Conservation (phyloP, 352 stramenopile species). For the Phytopythium kandeliae region DNA sequence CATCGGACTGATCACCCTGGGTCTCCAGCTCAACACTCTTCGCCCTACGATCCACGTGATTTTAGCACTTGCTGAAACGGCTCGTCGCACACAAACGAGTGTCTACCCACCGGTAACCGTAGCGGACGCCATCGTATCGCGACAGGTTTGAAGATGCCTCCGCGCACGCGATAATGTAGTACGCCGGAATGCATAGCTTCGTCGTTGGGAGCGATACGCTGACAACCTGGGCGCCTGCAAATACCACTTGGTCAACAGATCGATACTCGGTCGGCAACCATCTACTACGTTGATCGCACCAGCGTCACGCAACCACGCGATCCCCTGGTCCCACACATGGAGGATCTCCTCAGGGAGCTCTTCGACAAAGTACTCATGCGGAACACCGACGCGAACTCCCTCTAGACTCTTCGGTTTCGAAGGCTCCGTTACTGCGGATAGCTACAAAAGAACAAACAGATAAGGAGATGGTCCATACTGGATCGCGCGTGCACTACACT, state of each 20-base stretch:
- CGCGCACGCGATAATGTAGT: slow-evolving; percentile 97
- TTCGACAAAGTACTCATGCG: slow-evolving; percentile 92
- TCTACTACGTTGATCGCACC: slow-evolving; percentile 8
- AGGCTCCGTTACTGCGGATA: slow-evolving; percentile 15
- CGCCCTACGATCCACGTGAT: slow-evolving; percentile 20
- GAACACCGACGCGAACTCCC: slow-evolving; percentile 89
- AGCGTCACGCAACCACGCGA: slow-evolving; percentile 61
- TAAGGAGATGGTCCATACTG: not conserved
- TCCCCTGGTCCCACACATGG: slow-evolving; percentile 74
- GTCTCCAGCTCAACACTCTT: slow-evolving; percentile 42
- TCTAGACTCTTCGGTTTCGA: slow-evolving; percentile 34
- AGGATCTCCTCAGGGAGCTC: slow-evolving; percentile 87
- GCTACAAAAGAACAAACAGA: not conserved
- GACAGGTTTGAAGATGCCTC: slow-evolving; percentile 98
- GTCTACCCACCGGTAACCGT: slow-evolving; percentile 60
- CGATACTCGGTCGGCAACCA: not conserved
- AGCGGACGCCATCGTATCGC: slow-evolving; percentile 95
- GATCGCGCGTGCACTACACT: not conserved
- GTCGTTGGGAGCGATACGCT: slow-evolving; percentile 69
- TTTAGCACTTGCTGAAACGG: not conserved
- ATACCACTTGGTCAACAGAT: not conserved
- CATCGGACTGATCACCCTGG: slow-evolving; percentile 65
- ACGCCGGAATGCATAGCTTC: slow-evolving; percentile 91
- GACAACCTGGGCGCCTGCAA: slow-evolving; percentile 63
- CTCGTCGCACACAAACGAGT: not conserved